Base-by-base conservation (phyloP, 495 filamentous ascomycete species). In the Penicillium psychrofluorescens region DNA sequence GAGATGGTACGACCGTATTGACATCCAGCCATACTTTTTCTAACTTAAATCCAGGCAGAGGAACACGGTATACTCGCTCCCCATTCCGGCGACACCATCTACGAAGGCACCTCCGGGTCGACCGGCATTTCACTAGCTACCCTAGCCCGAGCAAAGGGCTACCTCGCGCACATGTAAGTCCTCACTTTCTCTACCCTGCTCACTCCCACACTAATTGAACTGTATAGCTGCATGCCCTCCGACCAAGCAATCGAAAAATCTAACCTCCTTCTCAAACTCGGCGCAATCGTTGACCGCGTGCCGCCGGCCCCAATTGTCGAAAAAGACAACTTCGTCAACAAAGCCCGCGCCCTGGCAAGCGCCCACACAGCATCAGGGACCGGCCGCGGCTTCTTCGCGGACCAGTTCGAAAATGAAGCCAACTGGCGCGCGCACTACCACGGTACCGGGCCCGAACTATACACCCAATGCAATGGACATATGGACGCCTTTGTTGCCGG, bases 61-160 rank as follows among this genome's bases (percentile, higher is more conserved):
- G 75, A 80, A 51, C 66, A 76, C 42, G 89, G 88, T 4, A 71
- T 90, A 8, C 65, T 99, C 39, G 78, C 69, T 6, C 92, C 94
- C 0, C 69, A 85, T 54, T 81, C 84, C 15, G 91, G 90, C 43
- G 94, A 97, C 56, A 89, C 83, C 14, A 85, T 99, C 54, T 99
- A 97, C 67, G 92, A 99, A 68, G 92, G 94, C 38, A 99, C 94
- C 6, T 91, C 95, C 10, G 92, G 92, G 43, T 90, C 84, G 42
- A 95, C 88, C 0, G 90, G 91, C 6, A 95, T 98, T 48, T 96
- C 92, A 4, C 73, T 99, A 14, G 94, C 94, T 4, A 84, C 85
- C 2, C 74, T 99, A 37, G 88, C 87, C 32, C 76, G 90, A 49
- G 91, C 92, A 13, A 79, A 82, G 51, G 94, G 94, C 12, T 97